Evolutionary conservation across 2,329 filamentous ascomycete species (phyloP).

Genomic region (Calonectria pteridis): DNA sequence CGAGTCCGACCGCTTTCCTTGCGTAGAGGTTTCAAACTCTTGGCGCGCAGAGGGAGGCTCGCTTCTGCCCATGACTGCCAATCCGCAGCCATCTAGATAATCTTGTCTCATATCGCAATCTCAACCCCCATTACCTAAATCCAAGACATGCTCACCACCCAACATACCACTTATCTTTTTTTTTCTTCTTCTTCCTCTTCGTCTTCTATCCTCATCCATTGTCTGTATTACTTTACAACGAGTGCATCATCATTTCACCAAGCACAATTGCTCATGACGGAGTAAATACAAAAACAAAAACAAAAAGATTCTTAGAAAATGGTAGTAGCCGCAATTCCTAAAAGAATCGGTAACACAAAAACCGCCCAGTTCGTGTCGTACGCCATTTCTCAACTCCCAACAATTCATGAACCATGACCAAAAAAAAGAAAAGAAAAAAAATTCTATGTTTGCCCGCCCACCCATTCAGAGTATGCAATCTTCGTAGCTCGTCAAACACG

Average conservation of each 20-base stretch:
- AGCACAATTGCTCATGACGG: neutral
- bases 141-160: neutral
- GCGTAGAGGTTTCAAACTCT: neutral
- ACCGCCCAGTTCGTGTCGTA: neutral
- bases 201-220: neutral
- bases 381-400: conserved; percentile 10
- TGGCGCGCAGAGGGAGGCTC: neutral
- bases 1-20: neutral
- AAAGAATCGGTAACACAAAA: conserved; percentile 9
- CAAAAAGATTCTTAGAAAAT: neutral
- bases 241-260: neutral
- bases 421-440: neutral
- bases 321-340: conserved; percentile 3
- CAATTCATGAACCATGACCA: neutral
- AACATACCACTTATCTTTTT: neutral
- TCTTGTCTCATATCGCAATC: neutral
- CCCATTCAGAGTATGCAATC: neutral
- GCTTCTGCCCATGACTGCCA: neutral
- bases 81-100: neutral
- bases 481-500: conserved; percentile 13
- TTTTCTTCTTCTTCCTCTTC: too few relatives aligned
- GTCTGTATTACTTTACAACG: neutral
- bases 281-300: neutral
- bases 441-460: neutral
- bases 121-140: neutral